phyloP scores from a whole-genome alignment of 768 basidiomycete genomes.

The Suillus sp. region DNA sequence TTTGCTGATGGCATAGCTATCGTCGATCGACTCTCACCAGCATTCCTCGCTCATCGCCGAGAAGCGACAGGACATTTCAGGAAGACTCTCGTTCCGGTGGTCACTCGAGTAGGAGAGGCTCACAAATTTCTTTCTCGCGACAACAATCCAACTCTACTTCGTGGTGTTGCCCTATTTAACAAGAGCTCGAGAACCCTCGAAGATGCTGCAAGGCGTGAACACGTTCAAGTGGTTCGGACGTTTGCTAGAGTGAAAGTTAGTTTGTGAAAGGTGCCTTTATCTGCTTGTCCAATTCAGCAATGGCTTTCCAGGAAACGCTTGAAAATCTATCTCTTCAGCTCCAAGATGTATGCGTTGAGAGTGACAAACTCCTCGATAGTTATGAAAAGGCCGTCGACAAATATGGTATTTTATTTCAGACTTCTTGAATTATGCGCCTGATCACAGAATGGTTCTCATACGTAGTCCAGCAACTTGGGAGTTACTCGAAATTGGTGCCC shows the following conservation, averaged over 20 bases:
- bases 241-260: conserved; percentile 48
- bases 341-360: conserved; percentile 47
- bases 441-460: conserved; percentile 12
- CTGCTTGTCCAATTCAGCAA: conserved; percentile 19
- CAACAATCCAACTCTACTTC: conserved; percentile 33
- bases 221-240: conserved; percentile 43
- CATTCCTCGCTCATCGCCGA: conserved; percentile 36
- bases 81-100: conserved; percentile 38
- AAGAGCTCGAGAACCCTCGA: conserved; percentile 58
- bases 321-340: conserved; percentile 46
- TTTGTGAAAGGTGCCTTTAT: conserved; percentile 15
- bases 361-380: conserved; percentile 53
- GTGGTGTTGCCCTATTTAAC: conserved; percentile 55
- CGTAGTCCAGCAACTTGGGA: conserved; percentile 47
- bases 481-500: conserved; percentile 47
- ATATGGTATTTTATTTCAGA: conserved; percentile 43
- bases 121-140: conserved; percentile 38
- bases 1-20: conserved; percentile 45
- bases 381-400: conserved; percentile 47
- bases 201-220: conserved; percentile 42
- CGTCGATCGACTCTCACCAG: conserved; percentile 48
- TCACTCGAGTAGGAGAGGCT: conserved; percentile 36
- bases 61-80: conserved; percentile 32
- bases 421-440: conserved; percentile 7
- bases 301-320: conserved; percentile 41